A percentile compares a stretch with the other conserved stretches of the same genome.
These are phyloP conservation scores for Corymbia citriodora DNA, from an alignment of 441 rosid genomes.

Conservation along the genomic window DNA sequence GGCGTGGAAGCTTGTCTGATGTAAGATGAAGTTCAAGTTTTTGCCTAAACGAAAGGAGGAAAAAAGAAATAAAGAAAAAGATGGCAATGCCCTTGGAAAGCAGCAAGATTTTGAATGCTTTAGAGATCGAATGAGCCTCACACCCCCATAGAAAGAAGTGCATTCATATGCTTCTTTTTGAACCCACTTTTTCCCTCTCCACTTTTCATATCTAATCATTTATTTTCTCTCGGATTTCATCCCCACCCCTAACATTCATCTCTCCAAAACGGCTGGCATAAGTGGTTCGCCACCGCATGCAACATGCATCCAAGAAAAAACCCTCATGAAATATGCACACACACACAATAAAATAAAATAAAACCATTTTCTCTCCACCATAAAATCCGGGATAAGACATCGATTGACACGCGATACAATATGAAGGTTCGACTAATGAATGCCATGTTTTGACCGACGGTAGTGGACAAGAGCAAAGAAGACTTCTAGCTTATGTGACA, in stretches of 20 bases:
- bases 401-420: not conserved
- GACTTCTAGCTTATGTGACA: not conserved
- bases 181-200: constrained; percentile 6
- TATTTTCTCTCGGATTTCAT: constrained; percentile 7
- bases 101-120: constrained; percentile 39
- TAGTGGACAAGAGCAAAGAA: not conserved
- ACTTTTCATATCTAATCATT: constrained; percentile 21
- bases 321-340: not conserved
- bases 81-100: constrained; percentile 35
- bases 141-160: constrained; percentile 43
- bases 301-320: too few relatives aligned
- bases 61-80: not conserved
- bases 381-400: too few relatives aligned
- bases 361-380: not conserved
- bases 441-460: not conserved
- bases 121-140: constrained; percentile 21
- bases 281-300: not conserved
- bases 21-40: not conserved
- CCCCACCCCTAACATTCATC: not conserved
- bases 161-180: constrained; percentile 22
- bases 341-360: not conserved
- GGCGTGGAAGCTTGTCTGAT: constrained; percentile 5
- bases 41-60: not conserved
- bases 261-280: constrained; percentile 5
- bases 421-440: not conserved